Conservation (phyloP, 2,329 filamentous ascomycete genomes). For the Aspergillus unguis region DNA sequence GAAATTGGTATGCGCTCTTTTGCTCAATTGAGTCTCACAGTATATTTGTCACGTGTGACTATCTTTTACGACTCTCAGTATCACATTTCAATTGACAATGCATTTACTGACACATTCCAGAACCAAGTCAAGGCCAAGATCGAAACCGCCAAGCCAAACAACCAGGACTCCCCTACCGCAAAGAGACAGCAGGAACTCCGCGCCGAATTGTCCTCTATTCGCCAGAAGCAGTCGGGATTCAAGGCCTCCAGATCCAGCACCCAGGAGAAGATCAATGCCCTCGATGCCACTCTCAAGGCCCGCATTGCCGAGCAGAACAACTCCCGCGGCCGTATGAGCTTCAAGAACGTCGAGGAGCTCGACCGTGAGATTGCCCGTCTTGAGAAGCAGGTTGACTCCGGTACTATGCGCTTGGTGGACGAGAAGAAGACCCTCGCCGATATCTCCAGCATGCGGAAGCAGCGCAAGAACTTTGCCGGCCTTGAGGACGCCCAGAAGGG, state of each 20-base stretch:
- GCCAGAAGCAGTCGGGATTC: constrained; percentile 79
- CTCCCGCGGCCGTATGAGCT: constrained; percentile 73
- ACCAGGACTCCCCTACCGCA: constrained; percentile 73
- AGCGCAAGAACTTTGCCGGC: constrained; percentile 83
- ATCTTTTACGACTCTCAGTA: background rate
- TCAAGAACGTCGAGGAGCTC: constrained; percentile 84
- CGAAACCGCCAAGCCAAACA: constrained; percentile 75
- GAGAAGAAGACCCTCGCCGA: constrained; percentile 91
- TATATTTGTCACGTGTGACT: constrained; percentile 2
- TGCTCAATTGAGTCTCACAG: constrained; percentile 3
- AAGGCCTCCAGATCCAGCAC: constrained; percentile 76
- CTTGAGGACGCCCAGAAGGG: constrained; percentile 83
- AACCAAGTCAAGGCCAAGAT: constrained; percentile 85
- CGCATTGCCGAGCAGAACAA: constrained; percentile 83
- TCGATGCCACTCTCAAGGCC: constrained; percentile 84
- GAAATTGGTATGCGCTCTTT: constrained; percentile 51
- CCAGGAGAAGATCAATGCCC: constrained; percentile 85
- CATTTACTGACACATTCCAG: constrained; percentile 52
- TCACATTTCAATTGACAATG: background rate
- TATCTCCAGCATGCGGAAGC: constrained; percentile 77
- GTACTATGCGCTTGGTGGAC: constrained; percentile 92
- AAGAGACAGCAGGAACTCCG: constrained; percentile 86
- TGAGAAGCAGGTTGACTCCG: constrained; percentile 80
- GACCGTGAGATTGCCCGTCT: constrained; percentile 77
- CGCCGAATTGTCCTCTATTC: constrained; percentile 76